Evolutionary conservation across 1,284 basidiomycete genomes (phyloP).

Genomic region (Termitomyces sp.): DNA sequence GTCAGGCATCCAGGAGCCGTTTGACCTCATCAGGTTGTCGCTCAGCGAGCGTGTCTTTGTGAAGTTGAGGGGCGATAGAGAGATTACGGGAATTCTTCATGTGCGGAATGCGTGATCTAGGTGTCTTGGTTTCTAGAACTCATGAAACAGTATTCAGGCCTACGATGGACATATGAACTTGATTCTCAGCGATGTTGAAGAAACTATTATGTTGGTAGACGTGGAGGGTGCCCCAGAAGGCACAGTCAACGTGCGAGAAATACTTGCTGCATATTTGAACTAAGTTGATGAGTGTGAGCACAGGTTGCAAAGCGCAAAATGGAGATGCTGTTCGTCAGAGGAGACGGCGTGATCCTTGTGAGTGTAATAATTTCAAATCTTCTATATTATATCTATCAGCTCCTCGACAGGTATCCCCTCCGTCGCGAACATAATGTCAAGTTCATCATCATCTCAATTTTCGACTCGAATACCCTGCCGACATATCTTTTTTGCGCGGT

Average conservation of each 20-base stretch:
- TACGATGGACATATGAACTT: conserved; percentile 99
- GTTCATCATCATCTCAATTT: not conserved
- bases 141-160: conserved; percentile 50
- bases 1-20: conserved; percentile 88
- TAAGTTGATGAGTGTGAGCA: conserved; percentile 1
- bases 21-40: conserved; percentile 95
- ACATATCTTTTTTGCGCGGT: conserved; percentile 29
- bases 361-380: conserved; percentile 24
- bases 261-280: not conserved
- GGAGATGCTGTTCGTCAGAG: conserved; percentile 98
- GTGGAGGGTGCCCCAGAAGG: conserved; percentile 51
- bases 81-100: conserved; percentile 90
- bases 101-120: conserved; percentile 41
- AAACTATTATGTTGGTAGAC: conserved; percentile 92
- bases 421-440: conserved; percentile 50
- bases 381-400: conserved; percentile 1
- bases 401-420: conserved; percentile 65
- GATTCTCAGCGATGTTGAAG: conserved; percentile 95
- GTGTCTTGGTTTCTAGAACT: conserved; percentile 8
- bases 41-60: conserved; percentile 95
- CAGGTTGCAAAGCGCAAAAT: conserved; percentile 92
- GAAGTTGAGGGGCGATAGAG: conserved; percentile 93
- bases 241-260: conserved; percentile 55
- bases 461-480: conserved; percentile 19
- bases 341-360: conserved; percentile 91